Base-by-base conservation (phyloP, 352 stramenopile species). In the Phytophthora idaei region DNA sequence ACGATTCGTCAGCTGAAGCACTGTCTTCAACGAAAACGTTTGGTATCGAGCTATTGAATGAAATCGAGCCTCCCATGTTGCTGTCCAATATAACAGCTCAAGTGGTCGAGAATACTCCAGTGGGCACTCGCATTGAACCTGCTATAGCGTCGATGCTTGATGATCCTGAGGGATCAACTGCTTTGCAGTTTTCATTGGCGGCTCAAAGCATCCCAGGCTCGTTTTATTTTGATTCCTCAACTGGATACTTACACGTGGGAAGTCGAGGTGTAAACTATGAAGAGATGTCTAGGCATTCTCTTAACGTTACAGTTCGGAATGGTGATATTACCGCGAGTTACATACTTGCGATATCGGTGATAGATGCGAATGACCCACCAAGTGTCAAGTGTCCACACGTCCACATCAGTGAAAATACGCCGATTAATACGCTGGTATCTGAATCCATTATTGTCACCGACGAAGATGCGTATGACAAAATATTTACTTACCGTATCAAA, bases 171-270 rank as follows among this genome's bases (percentile, higher is more conserved):
- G 53, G 63, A 2, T 72, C 58, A 14, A 51, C 65, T 34, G 31
- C 17, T 15, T 73, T 61, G 61, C 71, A 57, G 11, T 75, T 59
- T 45, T 53, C 34, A 5, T 61, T 89, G 12, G 44, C 73, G 12
- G 57, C 36, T 5, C 80, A 89, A 60, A 84, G 51, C 14, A 54
- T 74, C 2, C 55, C 69, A 27, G 68, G 65, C 3, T 74, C 64
- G 0, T 87, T 89, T 62, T 85, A 82, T 54, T 87, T 79, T 53
- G 80, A 89, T 54, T 60, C 69, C 2, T 56, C 29, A 0, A 68
- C 32, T n/a, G 73, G 76, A 15, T 45, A 60, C 7, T 32, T 89
- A 3, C 73, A 75, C 3, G 76, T 85, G 2, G 76, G 71, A 4
- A 55, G 17, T 4, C 49, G 44, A 21, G 61, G 67, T 5, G 37